Conservation (phyloP, 495 filamentous ascomycete genomes). For the Penicillium pancosmium region DNA sequence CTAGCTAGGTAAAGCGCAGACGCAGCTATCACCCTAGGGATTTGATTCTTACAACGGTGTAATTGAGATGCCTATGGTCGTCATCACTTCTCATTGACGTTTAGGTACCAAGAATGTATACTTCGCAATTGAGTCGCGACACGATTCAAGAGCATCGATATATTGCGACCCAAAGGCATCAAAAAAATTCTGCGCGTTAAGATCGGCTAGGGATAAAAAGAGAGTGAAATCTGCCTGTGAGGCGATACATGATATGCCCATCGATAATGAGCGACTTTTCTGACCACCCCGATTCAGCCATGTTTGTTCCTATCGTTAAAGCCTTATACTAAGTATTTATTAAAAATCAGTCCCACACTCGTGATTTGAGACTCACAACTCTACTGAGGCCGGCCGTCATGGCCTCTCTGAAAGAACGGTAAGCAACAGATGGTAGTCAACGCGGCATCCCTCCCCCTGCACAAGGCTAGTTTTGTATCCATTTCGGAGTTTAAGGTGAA, state of each 20-base stretch:
- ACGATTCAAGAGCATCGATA: too few species aligned
- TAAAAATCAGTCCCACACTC: background rate
- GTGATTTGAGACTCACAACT: background rate
- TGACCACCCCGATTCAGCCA: background rate
- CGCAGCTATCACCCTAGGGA: too few species aligned
- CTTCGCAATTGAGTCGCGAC: too few species aligned
- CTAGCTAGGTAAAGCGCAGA: too few species aligned
- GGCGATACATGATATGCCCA: background rate
- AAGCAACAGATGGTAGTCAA: slow-evolving; percentile 9
- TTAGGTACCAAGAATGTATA: too few species aligned
- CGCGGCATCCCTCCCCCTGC: slow-evolving; percentile 7
- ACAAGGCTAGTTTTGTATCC: slow-evolving; percentile 9
- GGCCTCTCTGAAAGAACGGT: slow-evolving; percentile 7
- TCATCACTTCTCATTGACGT: too few species aligned
- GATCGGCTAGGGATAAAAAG: background rate
- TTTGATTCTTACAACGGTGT: too few species aligned
- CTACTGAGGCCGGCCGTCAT: background rate
- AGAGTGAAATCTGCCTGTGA: background rate
- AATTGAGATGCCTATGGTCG: too few species aligned
- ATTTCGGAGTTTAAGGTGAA: slow-evolving; percentile 1
- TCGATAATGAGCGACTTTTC: background rate
- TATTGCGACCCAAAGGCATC: too few species aligned
- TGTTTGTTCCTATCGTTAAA: too few species aligned
- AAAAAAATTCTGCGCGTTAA: background rate
- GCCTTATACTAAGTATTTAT: too few species aligned